Conservation (phyloP, 441 rosid species). For the Adansonia gregorii region DNA sequence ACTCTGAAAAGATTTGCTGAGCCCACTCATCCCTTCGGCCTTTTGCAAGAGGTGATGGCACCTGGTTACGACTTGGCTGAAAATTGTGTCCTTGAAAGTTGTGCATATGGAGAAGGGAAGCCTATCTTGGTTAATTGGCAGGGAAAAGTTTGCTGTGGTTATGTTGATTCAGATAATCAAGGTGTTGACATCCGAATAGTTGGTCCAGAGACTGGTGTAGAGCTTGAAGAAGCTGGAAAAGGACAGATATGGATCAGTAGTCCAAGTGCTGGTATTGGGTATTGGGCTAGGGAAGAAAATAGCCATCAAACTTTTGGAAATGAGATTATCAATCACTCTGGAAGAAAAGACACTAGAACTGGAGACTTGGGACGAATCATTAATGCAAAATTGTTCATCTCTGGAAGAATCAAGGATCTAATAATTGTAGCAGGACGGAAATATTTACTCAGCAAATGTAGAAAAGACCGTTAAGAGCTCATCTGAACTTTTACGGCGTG, state of each 20-base stretch:
- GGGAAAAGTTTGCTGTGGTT: conserved; percentile 71
- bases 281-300: conserved; percentile 67
- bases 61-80: conserved; percentile 84
- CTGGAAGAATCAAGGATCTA: conserved; percentile 82
- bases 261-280: conserved; percentile 61
- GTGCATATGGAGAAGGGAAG: conserved; percentile 66
- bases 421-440: conserved; percentile 74
- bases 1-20: conserved; percentile 61
- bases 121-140: conserved; percentile 73
- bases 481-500: conserved; percentile 62
- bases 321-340: conserved; percentile 42
- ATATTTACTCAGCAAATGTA: conserved; percentile 69
- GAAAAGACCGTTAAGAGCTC: conserved; percentile 72
- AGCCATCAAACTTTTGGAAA: conserved; percentile 57
- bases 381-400: conserved; percentile 62
- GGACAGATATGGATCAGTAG: too few relatives aligned
- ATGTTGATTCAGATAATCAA: conserved; percentile 38
- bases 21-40: conserved; percentile 59
- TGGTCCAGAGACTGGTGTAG: not conserved
- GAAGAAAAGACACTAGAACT: conserved; percentile 59
- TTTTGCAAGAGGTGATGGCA: conserved; percentile 70
- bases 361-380: conserved; percentile 71
- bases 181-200: conserved; percentile 63
- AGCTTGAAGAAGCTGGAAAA: too few relatives aligned
- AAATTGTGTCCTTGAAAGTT: conserved; percentile 72